These are phyloP conservation scores for Sophora flavescens DNA, from an alignment of 306 rosid species.

Conservation along the genomic window DNA sequence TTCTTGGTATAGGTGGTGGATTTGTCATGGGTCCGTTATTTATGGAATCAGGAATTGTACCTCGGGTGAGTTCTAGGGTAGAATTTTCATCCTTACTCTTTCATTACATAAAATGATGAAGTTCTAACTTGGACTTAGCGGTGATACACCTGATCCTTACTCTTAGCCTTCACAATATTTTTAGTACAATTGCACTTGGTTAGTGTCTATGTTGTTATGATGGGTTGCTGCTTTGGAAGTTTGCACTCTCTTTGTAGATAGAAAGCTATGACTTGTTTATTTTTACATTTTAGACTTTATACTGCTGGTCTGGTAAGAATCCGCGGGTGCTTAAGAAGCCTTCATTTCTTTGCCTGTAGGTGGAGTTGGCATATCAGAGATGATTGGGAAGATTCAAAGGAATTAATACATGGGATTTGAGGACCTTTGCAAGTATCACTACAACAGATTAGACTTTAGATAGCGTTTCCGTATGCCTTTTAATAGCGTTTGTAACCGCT, in stretches of 20 bases:
- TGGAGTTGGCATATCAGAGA: conserved; percentile 75
- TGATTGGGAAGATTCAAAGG: conserved; percentile 53
- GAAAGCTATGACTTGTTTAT: background rate
- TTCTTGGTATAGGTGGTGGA: conserved; percentile 89
- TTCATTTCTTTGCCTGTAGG: conserved; percentile 52
- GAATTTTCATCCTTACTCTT: background rate
- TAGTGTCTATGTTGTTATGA: conserved; percentile 28
- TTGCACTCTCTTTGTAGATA: background rate
- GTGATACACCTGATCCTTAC: no score
- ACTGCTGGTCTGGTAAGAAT: background rate
- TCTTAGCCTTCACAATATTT: conserved; percentile 66
- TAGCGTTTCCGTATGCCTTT: no score
- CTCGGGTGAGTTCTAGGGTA: conserved; percentile 62
- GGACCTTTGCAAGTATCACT: conserved; percentile 66
- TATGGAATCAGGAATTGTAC: conserved; percentile 74
- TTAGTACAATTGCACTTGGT: conserved; percentile 75
- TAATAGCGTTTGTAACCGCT: no score
- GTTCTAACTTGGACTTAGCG: no score
- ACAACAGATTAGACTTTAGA: no score
- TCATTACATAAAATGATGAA: conserved; percentile 10
- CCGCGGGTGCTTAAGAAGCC: background rate
- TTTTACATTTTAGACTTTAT: background rate
- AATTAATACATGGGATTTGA: conserved; percentile 81
- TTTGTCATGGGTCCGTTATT: conserved; percentile 89
- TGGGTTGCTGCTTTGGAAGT: background rate